Evolutionary conservation across 352 stramenopile species (phyloP).

Genomic region (Pythium folliculosum): DNA sequence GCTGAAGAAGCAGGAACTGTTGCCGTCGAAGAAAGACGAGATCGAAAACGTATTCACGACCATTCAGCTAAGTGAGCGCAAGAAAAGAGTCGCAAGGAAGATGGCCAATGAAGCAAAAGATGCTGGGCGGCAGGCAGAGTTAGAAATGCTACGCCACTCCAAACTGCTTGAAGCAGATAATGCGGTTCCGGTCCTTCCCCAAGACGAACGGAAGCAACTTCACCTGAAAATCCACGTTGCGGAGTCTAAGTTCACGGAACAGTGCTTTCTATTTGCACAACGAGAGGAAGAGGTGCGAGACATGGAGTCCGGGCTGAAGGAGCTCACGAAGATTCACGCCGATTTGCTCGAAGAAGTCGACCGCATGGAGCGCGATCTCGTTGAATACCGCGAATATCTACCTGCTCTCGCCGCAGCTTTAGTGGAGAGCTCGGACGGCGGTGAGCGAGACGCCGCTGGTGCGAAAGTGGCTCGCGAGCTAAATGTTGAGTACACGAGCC

Average conservation of each 20-base stretch:
- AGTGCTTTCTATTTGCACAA: constrained; percentile 70
- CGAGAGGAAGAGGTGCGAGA: constrained; percentile 73
- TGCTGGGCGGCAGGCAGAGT: constrained; percentile 40
- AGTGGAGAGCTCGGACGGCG: constrained; percentile 27
- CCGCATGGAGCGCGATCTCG: constrained; percentile 56
- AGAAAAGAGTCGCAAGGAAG: constrained; percentile 52
- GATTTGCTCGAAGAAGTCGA: constrained; percentile 63
- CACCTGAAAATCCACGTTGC: constrained; percentile 39
- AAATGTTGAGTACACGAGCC: constrained; percentile 61
- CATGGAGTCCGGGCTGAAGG: constrained; percentile 59
- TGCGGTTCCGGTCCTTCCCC: constrained; percentile 29
- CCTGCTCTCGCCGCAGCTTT: constrained; percentile 53
- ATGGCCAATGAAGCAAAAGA: constrained; percentile 58
- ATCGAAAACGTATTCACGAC: constrained; percentile 71
- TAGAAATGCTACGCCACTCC: constrained; percentile 51
- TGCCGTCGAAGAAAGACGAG: constrained; percentile 57
- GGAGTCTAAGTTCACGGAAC: constrained; percentile 55
- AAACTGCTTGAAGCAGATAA: constrained; percentile 60
- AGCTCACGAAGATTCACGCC: constrained; percentile 69
- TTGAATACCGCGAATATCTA: constrained; percentile 51
- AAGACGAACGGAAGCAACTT: constrained; percentile 45
- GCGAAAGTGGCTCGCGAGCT: constrained; percentile 56
- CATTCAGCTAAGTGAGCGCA: constrained; percentile 68
- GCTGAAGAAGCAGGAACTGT: constrained; percentile 66
- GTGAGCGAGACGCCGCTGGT: constrained; percentile 47